Conservation (phyloP, 2,329 filamentous ascomycete genomes). For the Chaetomiaceae sp. region DNA sequence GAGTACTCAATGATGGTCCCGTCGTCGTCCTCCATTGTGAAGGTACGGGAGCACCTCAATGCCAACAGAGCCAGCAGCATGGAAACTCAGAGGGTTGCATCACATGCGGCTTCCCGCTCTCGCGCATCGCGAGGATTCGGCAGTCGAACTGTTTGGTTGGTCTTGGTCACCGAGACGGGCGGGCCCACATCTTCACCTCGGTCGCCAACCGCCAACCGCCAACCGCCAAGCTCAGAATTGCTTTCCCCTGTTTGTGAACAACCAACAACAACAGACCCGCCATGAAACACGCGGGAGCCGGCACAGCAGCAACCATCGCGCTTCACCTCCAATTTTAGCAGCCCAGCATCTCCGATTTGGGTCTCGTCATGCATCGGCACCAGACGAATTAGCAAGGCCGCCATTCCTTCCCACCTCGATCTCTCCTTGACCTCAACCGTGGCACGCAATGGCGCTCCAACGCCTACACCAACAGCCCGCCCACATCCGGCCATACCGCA, state of each 20-base stretch:
- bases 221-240: background rate
- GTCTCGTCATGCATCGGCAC: background rate
- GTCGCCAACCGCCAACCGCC: background rate
- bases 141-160: too few species aligned
- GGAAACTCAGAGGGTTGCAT: too few species aligned
- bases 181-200: background rate
- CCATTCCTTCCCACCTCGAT: background rate
- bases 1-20: too few species aligned
- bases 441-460: background rate
- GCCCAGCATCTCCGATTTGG: background rate
- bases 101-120: too few species aligned
- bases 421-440: background rate
- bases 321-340: slow-evolving; percentile 10
- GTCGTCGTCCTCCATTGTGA: too few species aligned
- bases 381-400: background rate
- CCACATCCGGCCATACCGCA: slow-evolving; percentile 19
- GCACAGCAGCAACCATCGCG: slow-evolving; percentile 4
- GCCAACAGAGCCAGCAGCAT: too few species aligned
- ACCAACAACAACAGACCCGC: background rate
- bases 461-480: background rate
- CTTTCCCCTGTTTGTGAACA: too few species aligned
- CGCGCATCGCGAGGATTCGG: too few species aligned
- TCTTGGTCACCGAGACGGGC: too few species aligned
- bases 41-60: too few species aligned
- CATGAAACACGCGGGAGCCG: background rate